phyloP scores from a whole-genome alignment of 2,329 filamentous ascomycete species.

The Phaeosphaeria sp. region DNA sequence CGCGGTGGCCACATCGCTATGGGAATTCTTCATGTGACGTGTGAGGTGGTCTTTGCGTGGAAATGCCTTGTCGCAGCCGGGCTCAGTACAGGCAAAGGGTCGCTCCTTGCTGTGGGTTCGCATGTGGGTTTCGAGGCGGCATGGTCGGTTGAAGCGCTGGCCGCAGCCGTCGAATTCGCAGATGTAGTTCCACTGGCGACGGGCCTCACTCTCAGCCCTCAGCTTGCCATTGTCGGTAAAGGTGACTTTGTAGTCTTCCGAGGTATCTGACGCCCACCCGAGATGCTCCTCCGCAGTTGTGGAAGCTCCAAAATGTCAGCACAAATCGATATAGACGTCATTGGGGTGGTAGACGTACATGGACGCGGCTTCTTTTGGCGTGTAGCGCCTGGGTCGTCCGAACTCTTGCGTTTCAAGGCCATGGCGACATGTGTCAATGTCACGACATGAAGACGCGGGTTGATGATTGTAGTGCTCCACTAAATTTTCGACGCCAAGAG shows the following conservation, averaged over 20 bases:
- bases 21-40: constrained; percentile 83
- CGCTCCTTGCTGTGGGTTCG: constrained; percentile 87
- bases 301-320: neutral
- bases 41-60: constrained; percentile 85
- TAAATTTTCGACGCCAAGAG: constrained; percentile 28
- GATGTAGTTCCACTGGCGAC: constrained; percentile 74
- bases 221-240: constrained; percentile 37
- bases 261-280: constrained; percentile 30
- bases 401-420: constrained; percentile 37
- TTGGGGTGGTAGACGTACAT: constrained; percentile 20
- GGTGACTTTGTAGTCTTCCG: constrained; percentile 31
- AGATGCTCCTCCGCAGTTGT: constrained; percentile 15
- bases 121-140: constrained; percentile 76
- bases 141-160: constrained; percentile 88
- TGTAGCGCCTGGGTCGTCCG: constrained; percentile 7
- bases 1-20: constrained; percentile 64
- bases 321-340: constrained; percentile 3
- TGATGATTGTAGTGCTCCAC: constrained; percentile 10
- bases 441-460: neutral
- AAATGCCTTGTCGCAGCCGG: constrained; percentile 81
- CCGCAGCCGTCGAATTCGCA: constrained; percentile 78
- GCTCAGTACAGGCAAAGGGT: constrained; percentile 74
- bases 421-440: constrained; percentile 19
- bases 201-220: constrained; percentile 48
- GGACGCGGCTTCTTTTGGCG: constrained; percentile 35